Base-by-base conservation (phyloP, 2,329 filamentous ascomycete species). In the Trichoderma brevicompactum region DNA sequence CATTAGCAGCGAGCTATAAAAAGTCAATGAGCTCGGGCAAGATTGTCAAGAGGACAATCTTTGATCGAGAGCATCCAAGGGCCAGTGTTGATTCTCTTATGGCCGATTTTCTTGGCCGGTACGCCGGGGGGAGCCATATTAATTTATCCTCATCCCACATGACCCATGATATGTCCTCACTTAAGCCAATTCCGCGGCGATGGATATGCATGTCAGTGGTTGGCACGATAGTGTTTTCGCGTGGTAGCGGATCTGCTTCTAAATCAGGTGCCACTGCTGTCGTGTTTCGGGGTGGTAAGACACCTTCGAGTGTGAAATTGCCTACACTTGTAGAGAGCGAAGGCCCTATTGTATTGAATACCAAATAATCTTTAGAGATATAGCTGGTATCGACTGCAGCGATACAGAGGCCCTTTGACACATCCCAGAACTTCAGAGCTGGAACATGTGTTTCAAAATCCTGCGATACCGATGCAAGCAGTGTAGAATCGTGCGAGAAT, bases 71-170 rank as follows among this genome's bases (percentile, higher is more conserved):
- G 23, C 61, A 67, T 41, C 55, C 56, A 49, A 69, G 60, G 49
- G 55, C 64, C n/a, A 68, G 40, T 38, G 52, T 69, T n/a, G 44
- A 58, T 52, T 34, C 61, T 7, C 15, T n/a, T 2, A 62, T 36
- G 28, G 55, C 54, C 9, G 13, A 53, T 5, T 13, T 23, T 17
- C 5, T 8, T 38, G 55, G 19, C 46, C 66, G 63, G 67, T 66
- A 66, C 13, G 67, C 69, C n/a, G 55, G 34, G 36, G 65, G 65
- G 38, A 69, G 54, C 68, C 67, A 68, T 49, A 69, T 61, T 23
- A 69, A 34, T 43, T 40, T 44, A 12, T 67, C 54, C 32, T 50
- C 55, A 49, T 69, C 55, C 58, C 65, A 65, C 19, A 53, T 64
- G 59, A 67, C 64, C 67, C 65, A 68, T 40, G 44, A 40, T 44